Percentiles rank a stretch among this genome's conserved stretches.
These are phyloP conservation scores for Melanomma pulvis-pyrius DNA, from an alignment of 495 filamentous ascomycete genomes.

Conservation along the genomic window DNA sequence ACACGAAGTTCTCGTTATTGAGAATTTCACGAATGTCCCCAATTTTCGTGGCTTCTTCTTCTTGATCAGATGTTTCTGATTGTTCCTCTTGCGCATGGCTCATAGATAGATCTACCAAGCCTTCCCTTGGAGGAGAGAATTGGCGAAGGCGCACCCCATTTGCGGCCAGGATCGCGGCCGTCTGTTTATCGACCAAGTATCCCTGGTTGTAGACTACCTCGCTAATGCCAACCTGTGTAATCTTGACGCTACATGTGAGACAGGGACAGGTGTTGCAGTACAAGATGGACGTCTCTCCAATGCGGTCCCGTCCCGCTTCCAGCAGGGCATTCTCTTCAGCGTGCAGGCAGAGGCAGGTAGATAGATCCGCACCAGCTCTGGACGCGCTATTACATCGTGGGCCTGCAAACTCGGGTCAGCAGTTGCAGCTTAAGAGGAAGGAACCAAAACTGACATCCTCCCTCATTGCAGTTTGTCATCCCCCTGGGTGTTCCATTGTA, in stretches of 20 bases:
- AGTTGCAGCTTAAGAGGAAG: background rate
- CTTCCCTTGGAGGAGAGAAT: constrained; percentile 31
- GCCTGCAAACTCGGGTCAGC: constrained; percentile 43
- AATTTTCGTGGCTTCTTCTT: background rate
- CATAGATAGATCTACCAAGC: constrained; percentile 32
- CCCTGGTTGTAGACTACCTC: constrained; percentile 94
- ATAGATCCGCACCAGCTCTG: constrained; percentile 70
- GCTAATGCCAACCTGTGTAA: constrained; percentile 88
- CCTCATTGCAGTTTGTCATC: constrained; percentile 86
- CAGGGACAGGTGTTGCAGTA: constrained; percentile 98
- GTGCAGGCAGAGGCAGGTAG: constrained; percentile 91
- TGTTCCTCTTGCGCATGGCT: background rate
- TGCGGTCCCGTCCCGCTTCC: constrained; percentile 88
- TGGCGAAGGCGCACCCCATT: constrained; percentile 35
- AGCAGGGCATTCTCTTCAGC: constrained; percentile 96
- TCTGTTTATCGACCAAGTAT: constrained; percentile 83
- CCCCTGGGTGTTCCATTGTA: constrained; percentile 95
- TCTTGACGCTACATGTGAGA: constrained; percentile 98
- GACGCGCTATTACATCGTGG: constrained; percentile 77
- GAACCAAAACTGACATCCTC: constrained; percentile 67
- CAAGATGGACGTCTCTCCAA: constrained; percentile 74
- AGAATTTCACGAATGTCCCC: background rate
- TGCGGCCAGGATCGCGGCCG: constrained; percentile 32
- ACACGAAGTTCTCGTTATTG: background rate
- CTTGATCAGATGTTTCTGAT: background rate